A percentile compares a stretch with the other conserved stretches of the same genome.
Evolutionary conservation across 2,329 filamentous ascomycete genomes (phyloP).

Genomic region (Chlorencoelia australis): DNA sequence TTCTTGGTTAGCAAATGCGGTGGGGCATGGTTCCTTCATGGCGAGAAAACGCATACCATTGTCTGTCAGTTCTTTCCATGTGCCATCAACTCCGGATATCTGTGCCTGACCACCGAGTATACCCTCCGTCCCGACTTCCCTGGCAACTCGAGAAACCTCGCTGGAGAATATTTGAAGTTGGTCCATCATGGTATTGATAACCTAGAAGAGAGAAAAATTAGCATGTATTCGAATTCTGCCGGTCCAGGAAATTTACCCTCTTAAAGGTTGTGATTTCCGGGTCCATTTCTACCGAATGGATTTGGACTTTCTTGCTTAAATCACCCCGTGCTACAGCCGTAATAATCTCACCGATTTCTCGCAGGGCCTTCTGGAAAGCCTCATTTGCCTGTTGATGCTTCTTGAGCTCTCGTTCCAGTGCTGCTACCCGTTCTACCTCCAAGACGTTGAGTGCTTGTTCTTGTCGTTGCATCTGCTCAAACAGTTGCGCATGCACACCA

Average conservation of each 20-base stretch:
- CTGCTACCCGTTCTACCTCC: conserved; percentile 78
- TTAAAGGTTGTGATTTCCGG: conserved; percentile 97
- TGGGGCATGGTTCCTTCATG: neutral
- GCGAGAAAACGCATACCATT: conserved; percentile 46
- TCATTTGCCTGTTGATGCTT: conserved; percentile 98
- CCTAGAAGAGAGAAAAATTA: conserved; percentile 12
- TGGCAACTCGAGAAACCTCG: conserved; percentile 87
- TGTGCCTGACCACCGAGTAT: conserved; percentile 88
- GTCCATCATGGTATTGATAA: conserved; percentile 98
- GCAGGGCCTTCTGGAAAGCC: conserved; percentile 93
- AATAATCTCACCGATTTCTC: conserved; percentile 95
- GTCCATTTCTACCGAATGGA: conserved; percentile 94
- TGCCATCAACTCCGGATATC: conserved; percentile 88
- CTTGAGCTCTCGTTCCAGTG: conserved; percentile 84
- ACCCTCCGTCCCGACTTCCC: conserved; percentile 93
- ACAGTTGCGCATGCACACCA: conserved; percentile 74
- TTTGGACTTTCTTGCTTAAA: conserved; percentile 90
- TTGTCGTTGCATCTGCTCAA: conserved; percentile 77
- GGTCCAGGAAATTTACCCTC: conserved; percentile 45
- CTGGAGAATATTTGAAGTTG: conserved; percentile 94
- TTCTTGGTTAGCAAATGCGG: conserved; percentile 9
- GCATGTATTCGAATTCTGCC: neutral
- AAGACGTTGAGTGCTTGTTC: conserved; percentile 73
- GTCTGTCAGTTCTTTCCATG: conserved; percentile 93
- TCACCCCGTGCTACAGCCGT: conserved; percentile 93